These are phyloP conservation scores for Pseudopithomyces chartarum DNA, from an alignment of 2,329 filamentous ascomycete genomes.

Conservation along the genomic window DNA sequence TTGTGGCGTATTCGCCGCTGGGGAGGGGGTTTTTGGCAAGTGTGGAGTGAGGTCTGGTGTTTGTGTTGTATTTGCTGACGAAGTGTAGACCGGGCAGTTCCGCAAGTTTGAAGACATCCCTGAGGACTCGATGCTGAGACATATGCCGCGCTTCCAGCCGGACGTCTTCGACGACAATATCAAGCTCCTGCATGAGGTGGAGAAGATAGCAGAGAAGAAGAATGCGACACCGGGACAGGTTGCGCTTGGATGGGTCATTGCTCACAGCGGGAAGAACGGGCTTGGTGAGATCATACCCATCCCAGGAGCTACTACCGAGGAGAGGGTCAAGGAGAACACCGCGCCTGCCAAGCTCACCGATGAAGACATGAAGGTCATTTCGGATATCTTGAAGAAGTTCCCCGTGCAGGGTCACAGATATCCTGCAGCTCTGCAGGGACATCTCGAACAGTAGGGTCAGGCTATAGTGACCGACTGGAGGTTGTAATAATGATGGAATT, in stretches of 20 bases:
- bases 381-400: constrained; percentile 55
- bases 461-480: neutral
- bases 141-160: constrained; percentile 65
- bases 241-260: constrained; percentile 66
- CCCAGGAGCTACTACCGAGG: constrained; percentile 64
- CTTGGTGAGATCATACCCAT: constrained; percentile 68
- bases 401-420: constrained; percentile 51
- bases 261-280: constrained; percentile 56
- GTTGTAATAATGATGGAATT: neutral
- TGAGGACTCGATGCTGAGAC: constrained; percentile 56
- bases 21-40: constrained; percentile 62
- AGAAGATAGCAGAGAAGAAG: constrained; percentile 64
- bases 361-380: constrained; percentile 57
- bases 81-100: constrained; percentile 47
- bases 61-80: constrained; percentile 19
- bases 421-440: constrained; percentile 5
- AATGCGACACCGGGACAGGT: constrained; percentile 65
- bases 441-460: constrained; percentile 2
- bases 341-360: constrained; percentile 58
- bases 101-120: constrained; percentile 61
- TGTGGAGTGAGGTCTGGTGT: neutral
- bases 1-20: constrained; percentile 73
- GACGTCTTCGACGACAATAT: constrained; percentile 70
- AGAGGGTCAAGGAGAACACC: constrained; percentile 66
- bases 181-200: constrained; percentile 63